Evolutionary conservation across 176 grass and related monocot genomes (phyloP), one percentile per base, ranked within the genome.

Genomic region (Oryza rufipogon): DNA sequence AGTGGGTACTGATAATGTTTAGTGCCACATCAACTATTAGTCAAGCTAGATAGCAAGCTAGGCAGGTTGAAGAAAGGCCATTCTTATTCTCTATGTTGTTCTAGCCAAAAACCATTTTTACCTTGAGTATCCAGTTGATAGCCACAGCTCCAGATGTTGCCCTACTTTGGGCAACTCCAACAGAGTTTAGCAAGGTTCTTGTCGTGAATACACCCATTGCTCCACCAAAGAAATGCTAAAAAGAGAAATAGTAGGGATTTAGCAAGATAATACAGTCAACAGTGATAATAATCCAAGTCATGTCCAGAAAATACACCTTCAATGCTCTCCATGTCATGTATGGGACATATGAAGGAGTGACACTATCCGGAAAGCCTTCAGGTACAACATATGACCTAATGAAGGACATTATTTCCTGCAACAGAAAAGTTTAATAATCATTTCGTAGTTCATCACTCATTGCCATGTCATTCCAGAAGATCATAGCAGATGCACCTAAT

Each of bases 71-170:
- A 54, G 42, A 44, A 9, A 44, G 2, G 16, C 13, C 76, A 6
- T 52, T 77, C 33, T 67, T 12, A 22, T 69, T 77, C 64, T 69
- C 23, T 63, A 1, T 14, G 20, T 36, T 65, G 10, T 51, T 66
- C 30, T 20, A 17, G 61, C 36, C 25, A 26, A 22, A 22, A 67
- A 47, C 7, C 67, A 36, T 39, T 33, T 28, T 76, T 91, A 95
- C 96, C 91, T 98, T 98, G 58, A 98, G 96, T 83, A 98, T 98
- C 96, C 96, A 98, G 74, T 98, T 98, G 88, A 98, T 98, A 77
- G 96, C 96, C 85, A 95, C 89, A 47, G 96, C 96, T 87, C 96
- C 96, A 14, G 96, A 82, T 75, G 88, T 84, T 64, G 96, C 91
- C 81, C 74, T 93, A 81, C 91, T 97, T 92, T 92, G 91, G 47